Conservation (phyloP, 2,329 filamentous ascomycete species). For the Diaporthe aspalathi region DNA sequence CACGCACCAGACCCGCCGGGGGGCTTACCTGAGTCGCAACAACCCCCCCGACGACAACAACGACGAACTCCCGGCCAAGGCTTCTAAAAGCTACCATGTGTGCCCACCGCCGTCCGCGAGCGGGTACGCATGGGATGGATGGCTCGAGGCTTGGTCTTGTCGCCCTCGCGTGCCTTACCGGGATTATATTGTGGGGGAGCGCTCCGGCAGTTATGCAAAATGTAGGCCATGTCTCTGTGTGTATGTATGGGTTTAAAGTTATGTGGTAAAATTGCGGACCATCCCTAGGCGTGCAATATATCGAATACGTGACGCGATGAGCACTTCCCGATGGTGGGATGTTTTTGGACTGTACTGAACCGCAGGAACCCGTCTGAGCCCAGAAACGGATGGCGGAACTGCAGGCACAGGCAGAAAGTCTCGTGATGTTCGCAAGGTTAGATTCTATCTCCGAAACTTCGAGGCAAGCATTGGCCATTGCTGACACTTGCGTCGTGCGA, state of each 20-base stretch:
- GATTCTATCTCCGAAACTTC: background rate
- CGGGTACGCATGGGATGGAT: conserved; percentile 4
- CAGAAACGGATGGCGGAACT: background rate
- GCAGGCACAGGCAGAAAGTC: background rate
- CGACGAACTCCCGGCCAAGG: background rate
- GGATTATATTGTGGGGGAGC: background rate
- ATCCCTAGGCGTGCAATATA: background rate
- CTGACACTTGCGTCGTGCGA: background rate
- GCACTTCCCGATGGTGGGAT: background rate
- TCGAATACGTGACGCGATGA: conserved; percentile 4
- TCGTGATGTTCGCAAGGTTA: background rate
- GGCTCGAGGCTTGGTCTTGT: background rate
- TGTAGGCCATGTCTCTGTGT: background rate
- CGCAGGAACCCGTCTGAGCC: background rate
- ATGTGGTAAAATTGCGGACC: conserved; percentile 14
- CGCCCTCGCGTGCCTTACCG: background rate
- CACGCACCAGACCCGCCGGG: background rate
- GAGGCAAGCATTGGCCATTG: background rate
- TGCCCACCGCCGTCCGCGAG: background rate
- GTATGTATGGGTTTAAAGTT: conserved; percentile 7
- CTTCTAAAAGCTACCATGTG: background rate
- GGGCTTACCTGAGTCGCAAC: conserved; percentile 2
- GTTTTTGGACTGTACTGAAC: background rate
- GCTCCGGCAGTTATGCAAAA: background rate
- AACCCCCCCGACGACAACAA: background rate